Base-by-base conservation (phyloP, 495 filamentous ascomycete genomes). In the Parmelia sp. region DNA sequence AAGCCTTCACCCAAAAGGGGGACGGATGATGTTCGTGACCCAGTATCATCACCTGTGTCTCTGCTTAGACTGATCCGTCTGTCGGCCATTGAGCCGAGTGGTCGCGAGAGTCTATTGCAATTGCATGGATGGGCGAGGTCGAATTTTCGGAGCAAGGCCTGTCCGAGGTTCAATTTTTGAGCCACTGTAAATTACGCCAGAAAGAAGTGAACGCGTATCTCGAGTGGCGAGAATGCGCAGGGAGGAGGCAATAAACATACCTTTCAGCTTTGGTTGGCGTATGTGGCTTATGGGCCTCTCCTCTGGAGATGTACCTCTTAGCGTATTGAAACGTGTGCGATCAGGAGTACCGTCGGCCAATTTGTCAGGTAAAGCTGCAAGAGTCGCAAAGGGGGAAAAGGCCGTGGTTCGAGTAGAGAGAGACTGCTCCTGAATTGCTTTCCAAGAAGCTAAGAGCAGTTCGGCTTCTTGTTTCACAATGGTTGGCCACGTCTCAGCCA, bases 1-100 rank as follows among this genome's bases (percentile, higher is more conserved):
- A 76, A 75, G 2, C 71, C 71, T 69, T 77, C 74, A 4, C 72
- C 74, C 11, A 72, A 64, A 33, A 70, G 37, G 15, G 70, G 70
- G 29, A 63, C 57, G 3, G 69, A 65, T 10, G 68, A 67, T 23
- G 61, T 65, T 33, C 68, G 60, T 11, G 65, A 71, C 42, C 57
- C 45, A 44, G 59, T 31, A 37, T 70, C 69, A 59, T 65, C 63
- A 57, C 61, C 58, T 37, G 31, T 23, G 60, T 68, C 44, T 62
- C 63, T 49, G 69, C 55, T 55, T 56, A 64, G 42, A 42, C 40
- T 47, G 31, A 44, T 55, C 62, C 57, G 55, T 58, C 40, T 64
- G 37, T 64, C 56, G 55, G 62, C 62, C 62, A 64, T 64, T 31
- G 39, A 58, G 62, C 55, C 53, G 10, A 39, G 53, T 45, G 40